Evolutionary conservation across 805 yeast species (phyloP), one percentile per base, ranked within the genome.

Genomic region (Saitoella complicata): DNA sequence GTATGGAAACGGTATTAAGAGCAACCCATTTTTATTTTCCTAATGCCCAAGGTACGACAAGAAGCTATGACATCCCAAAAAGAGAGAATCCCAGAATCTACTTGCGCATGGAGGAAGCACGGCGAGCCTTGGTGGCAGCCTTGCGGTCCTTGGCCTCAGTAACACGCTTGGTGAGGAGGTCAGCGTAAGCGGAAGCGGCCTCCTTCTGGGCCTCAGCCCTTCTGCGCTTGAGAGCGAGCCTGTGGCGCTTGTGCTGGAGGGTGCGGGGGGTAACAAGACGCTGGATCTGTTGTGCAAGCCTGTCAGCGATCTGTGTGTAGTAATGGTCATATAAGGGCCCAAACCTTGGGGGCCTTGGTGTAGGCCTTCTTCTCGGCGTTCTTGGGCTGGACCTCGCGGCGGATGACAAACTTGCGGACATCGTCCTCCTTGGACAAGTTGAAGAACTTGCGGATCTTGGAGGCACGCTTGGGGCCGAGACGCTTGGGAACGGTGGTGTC

Each of bases 381-480:
- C 51, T 51, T 51, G 38, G 43, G 43, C 49, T 51, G 51, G 59
- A 91, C 80, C 71, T 88, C 95, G 75, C 98, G 87, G 78, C 97
- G 91, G 67, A 91, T 79, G 61, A 91, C 98, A 72, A 76, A 91
- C 72, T 75, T 72, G 68, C 83, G 78, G 57, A 82, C 88, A 63
- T 83, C 94, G 63, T 82, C 93, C 69, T 82, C 94, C 76, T 84
- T 82, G 72, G 93, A 67, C 64, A 85, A 81, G 75, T 96, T 97
- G 68, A 84, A 91, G 94, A 91, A 91, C 74, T 91, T 88, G 82
- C 97, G 87, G 72, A 91, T 91, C 88, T 88, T 73, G 93, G 86
- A 88, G 67, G 98, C 98, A 82, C 98, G 86, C 94, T 91, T 91
- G 73, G 98, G 98, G 67, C 98, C 98, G 67, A 91, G 80, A 79